These are phyloP conservation scores for Fusarium nelsonii DNA, from an alignment of 2,329 filamentous ascomycete species.

Conservation along the genomic window DNA sequence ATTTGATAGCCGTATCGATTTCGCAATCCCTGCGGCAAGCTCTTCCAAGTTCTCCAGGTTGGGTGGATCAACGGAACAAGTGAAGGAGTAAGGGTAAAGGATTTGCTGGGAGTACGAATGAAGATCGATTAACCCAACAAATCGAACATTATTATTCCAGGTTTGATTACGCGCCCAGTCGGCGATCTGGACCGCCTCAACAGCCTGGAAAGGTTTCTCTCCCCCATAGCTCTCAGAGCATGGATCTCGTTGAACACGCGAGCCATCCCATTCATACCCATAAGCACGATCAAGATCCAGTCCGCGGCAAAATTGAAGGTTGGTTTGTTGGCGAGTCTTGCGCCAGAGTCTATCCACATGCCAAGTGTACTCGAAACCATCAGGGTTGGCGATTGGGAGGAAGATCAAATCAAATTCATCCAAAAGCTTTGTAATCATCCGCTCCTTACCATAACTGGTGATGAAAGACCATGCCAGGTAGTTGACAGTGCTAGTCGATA, in stretches of 20 bases:
- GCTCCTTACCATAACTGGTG: slow-evolving; percentile 81
- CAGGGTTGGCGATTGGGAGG: slow-evolving; percentile 89
- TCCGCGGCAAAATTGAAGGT: slow-evolving; percentile 84
- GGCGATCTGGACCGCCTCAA: slow-evolving; percentile 80
- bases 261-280: slow-evolving; percentile 84
- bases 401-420: slow-evolving; percentile 89
- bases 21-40: slow-evolving; percentile 86
- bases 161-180: slow-evolving; percentile 88
- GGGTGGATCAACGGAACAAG: slow-evolving; percentile 81
- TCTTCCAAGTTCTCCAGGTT: slow-evolving; percentile 94
- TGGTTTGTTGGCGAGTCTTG: slow-evolving; percentile 90
- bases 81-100: slow-evolving; percentile 90
- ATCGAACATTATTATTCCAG: slow-evolving; percentile 76
- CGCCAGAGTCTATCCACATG: slow-evolving; percentile 92
- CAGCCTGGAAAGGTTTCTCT: slow-evolving; percentile 82
- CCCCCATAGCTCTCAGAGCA: slow-evolving; percentile 94
- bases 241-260: slow-evolving; percentile 75
- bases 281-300: slow-evolving; percentile 91
- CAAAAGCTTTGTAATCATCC: slow-evolving; percentile 79
- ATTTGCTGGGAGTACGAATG: slow-evolving; percentile 97
- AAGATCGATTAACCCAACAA: slow-evolving; percentile 89
- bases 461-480: slow-evolving; percentile 92
- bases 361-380: slow-evolving; percentile 96
- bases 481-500: slow-evolving; percentile 89
- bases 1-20: slow-evolving; percentile 85